phyloP scores from a whole-genome alignment of 441 rosid species.

The Arabidopsis hybrid region DNA sequence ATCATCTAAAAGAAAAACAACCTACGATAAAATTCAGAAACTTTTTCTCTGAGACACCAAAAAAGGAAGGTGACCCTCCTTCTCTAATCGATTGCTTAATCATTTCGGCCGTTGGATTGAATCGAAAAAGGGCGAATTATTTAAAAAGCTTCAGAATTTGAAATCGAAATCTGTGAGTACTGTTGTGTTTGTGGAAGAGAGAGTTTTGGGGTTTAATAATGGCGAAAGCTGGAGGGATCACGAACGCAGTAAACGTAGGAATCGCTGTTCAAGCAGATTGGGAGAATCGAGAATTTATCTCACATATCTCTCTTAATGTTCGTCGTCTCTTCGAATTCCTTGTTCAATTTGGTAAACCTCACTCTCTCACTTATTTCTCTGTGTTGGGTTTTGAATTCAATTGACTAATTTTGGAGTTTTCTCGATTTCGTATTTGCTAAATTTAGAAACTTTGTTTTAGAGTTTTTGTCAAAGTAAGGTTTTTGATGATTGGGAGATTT shows the following conservation, averaged over 20 bases:
- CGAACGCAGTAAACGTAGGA: slow-evolving; percentile 96
- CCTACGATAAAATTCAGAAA: slow-evolving; percentile 29
- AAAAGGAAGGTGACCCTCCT: slow-evolving; percentile 31
- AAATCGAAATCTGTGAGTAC: slow-evolving; percentile 11
- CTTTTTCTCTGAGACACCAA: slow-evolving; percentile 1
- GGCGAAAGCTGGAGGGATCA: slow-evolving; percentile 98
- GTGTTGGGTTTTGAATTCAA: not conserved
- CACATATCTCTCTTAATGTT: slow-evolving; percentile 94
- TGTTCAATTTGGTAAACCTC: slow-evolving; percentile 80
- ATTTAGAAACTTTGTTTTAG: slow-evolving; percentile 38
- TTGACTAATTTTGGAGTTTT: not conserved
- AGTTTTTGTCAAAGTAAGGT: slow-evolving; percentile 12
- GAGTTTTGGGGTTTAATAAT: slow-evolving; percentile 43
- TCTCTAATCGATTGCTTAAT: slow-evolving; percentile 39
- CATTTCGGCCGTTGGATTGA: slow-evolving; percentile 18
- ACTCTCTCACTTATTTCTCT: not conserved
- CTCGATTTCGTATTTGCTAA: slow-evolving; percentile 18
- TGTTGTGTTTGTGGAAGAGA: too few relatives aligned
- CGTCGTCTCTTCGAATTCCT: slow-evolving; percentile 99
- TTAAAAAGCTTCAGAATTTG: slow-evolving; percentile 27
- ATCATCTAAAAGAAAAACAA: slow-evolving; percentile 11
- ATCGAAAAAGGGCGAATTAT: not conserved
- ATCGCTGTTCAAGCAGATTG: slow-evolving; percentile 99
- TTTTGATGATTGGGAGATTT: slow-evolving; percentile 10
- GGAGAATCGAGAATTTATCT: slow-evolving; percentile 99